Conservation (phyloP, 106 monocot species). For the Dactylorhiza incarnata region DNA sequence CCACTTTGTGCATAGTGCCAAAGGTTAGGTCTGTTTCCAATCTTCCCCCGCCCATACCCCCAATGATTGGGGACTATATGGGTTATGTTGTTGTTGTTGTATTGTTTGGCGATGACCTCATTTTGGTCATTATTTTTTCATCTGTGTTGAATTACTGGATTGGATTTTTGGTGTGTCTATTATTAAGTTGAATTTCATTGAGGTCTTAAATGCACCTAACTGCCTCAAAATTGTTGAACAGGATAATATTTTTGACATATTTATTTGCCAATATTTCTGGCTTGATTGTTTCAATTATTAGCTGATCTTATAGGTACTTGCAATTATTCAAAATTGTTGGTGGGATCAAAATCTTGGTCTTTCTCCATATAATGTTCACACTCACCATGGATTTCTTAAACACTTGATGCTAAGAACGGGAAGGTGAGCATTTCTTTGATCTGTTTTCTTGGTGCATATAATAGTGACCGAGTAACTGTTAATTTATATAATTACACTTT, state of each 20-base stretch:
- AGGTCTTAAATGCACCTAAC: not conserved
- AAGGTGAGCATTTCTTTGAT: slow-evolving; percentile 33
- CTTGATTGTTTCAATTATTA: slow-evolving; percentile 8
- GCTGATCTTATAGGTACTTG: slow-evolving; percentile 90
- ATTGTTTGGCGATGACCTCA: not conserved
- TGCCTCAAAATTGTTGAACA: not conserved
- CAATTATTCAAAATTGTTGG: slow-evolving; percentile 88
- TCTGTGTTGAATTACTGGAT: not conserved
- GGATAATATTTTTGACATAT: not conserved
- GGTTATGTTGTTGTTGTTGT: too few relatives aligned
- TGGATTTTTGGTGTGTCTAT: not conserved
- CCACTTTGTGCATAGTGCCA: too few relatives aligned
- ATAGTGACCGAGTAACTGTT: not conserved
- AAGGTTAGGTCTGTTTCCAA: too few relatives aligned
- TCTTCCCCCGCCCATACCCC: too few relatives aligned
- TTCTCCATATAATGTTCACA: slow-evolving; percentile 75
- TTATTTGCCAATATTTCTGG: not conserved
- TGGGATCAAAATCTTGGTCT: slow-evolving; percentile 52
- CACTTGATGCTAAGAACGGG: slow-evolving; percentile 96
- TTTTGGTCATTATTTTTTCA: not conserved
- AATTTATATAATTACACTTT: not conserved
- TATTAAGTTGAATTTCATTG: not conserved
- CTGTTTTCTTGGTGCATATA: not conserved
- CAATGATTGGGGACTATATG: too few relatives aligned
- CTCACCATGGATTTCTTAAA: slow-evolving; percentile 83